phyloP scores from a whole-genome alignment of 2,329 filamentous ascomycete genomes.

The Pseudopithomyces chartarum region DNA sequence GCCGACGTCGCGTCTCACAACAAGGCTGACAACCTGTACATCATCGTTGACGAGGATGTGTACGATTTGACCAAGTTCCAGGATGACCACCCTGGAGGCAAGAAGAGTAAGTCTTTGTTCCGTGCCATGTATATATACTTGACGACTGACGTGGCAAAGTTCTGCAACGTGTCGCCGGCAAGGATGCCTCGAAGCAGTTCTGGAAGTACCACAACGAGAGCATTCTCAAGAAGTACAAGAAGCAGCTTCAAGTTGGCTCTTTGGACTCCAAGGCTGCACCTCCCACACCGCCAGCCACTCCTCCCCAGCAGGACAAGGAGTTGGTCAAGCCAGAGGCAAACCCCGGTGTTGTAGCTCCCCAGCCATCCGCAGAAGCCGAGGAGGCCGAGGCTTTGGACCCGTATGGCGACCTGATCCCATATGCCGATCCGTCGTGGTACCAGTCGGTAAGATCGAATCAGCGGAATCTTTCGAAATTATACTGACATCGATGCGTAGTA shows the following conservation, averaged over 20 bases:
- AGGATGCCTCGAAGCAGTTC: constrained; percentile 71
- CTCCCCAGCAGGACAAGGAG: constrained; percentile 54
- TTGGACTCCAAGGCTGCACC: constrained; percentile 77
- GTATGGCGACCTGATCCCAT: constrained; percentile 86
- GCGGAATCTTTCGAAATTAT: background rate
- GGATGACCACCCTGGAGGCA: constrained; percentile 65
- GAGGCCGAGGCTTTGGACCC: constrained; percentile 77
- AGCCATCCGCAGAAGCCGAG: constrained; percentile 51
- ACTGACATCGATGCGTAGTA: constrained; percentile 61
- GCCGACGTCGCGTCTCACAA: constrained; percentile 91
- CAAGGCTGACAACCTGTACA: constrained; percentile 83
- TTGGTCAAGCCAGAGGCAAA: constrained; percentile 64
- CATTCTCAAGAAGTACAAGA: constrained; percentile 67
- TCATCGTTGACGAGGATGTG: constrained; percentile 92
- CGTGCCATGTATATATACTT: background rate
- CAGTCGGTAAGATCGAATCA: constrained; percentile 72
- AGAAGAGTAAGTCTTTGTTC: constrained; percentile 63
- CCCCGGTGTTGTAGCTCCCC: constrained; percentile 56
- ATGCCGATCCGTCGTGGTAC: constrained; percentile 93
- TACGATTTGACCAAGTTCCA: constrained; percentile 82
- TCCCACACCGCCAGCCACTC: constrained; percentile 56
- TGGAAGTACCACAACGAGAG: constrained; percentile 68
- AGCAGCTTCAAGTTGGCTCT: constrained; percentile 67
- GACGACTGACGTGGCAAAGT: constrained; percentile 49
- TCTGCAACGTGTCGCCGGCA: constrained; percentile 67